Evolutionary conservation across 1,139 yeast species (phyloP).

Genomic region (Hanseniaspora gamundiae): DNA sequence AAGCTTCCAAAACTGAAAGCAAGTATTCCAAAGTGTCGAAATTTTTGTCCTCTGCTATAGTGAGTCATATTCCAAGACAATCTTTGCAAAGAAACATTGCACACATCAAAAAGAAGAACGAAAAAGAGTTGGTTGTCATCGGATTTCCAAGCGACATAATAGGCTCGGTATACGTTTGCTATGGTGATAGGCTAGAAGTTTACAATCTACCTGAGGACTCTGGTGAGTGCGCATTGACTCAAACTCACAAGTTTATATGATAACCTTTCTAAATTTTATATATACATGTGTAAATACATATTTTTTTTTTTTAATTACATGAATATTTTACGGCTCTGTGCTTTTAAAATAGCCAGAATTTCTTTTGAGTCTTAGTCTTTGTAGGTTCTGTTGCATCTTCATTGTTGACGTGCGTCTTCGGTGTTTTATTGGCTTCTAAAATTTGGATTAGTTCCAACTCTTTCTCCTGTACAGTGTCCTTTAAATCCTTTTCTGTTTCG

Average conservation of each 20-base stretch:
- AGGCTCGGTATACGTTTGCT: conserved; percentile 18
- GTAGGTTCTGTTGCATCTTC: conserved; percentile 1
- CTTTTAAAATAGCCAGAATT: conserved; percentile 1
- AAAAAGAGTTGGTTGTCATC: conserved; percentile 4
- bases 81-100: conserved; percentile 21
- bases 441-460: conserved; percentile 13
- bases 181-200: conserved; percentile 19
- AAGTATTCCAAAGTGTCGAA: neutral
- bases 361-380: neutral
- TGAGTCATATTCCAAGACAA: conserved; percentile 17
- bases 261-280: too few relatives aligned
- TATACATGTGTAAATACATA: neutral
- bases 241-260: too few relatives aligned
- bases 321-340: neutral
- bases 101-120: conserved; percentile 12
- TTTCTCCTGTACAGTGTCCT: conserved; percentile 10
- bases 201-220: conserved; percentile 19
- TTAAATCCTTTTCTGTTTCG: conserved; percentile 18
- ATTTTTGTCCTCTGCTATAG: neutral
- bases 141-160: conserved; percentile 24
- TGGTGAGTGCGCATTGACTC: conserved; percentile 21
- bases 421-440: conserved; percentile 1
- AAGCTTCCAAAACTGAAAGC: neutral
- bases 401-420: too few relatives aligned
- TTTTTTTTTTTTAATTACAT: neutral